Evolutionary conservation across 441 rosid genomes (phyloP), one percentile per base, ranked within the genome.

Genomic region (Dalechampia spathulata): DNA sequence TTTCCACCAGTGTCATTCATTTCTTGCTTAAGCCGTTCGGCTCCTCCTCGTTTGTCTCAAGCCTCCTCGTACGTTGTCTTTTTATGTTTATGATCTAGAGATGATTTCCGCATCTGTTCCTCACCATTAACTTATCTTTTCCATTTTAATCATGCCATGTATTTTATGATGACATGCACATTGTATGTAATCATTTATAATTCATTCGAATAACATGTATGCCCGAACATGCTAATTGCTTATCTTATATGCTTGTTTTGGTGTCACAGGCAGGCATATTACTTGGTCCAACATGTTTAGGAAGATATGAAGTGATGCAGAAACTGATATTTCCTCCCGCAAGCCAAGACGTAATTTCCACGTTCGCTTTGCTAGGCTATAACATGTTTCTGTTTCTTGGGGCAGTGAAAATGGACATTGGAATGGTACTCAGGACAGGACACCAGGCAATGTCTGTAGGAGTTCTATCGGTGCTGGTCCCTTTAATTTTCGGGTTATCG

Each of bases 351-450:
- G 4, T 10, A n/a, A 32, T 65, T 0, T 12, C 14, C 4, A 6
- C 58, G 39, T n/a, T 43, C 6, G 54, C 59, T 0, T n/a, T 11
- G 6, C 8, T 58, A 8, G 59, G 59, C 0, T 52, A 22, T 7
- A 15, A 7, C 3, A 9, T 65, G 23, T 65, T 23, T 39, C 13
- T 58, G 25, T 65, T 65, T 28, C 25, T 58, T 2, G 16, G 30
- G 6, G 69, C 43, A 22, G 69, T 58, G 26, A 52, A 58, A n/a
- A 65, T 56, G 28, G 60, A 56, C 20, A n/a, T n/a, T 0, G 41
- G 41, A 15, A 51, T 32, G 55, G 22, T 51, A 32, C 41, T 51
- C 7, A 32, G 7, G 6, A 39, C 57, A 15, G 45, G 57, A 22
- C 1, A 9, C 2, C 7, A 23, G 12, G 57, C 34, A 11, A 7